Evolutionary conservation across 495 filamentous ascomycete species (phyloP).

Genomic region (Aspergillus incahuasiensis): DNA sequence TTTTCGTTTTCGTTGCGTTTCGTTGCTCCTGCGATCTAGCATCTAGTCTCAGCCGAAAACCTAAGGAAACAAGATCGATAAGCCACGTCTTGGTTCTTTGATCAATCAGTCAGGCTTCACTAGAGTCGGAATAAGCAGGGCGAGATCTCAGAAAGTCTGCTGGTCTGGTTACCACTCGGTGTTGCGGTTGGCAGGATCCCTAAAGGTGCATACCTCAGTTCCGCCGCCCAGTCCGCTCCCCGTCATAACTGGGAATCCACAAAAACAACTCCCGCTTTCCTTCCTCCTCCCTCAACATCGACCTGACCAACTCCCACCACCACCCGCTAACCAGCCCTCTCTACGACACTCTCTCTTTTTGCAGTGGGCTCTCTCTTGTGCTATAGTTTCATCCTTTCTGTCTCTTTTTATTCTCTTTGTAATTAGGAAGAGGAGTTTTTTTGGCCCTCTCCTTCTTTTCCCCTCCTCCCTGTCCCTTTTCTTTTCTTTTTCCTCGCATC

Average conservation of each 20-base stretch:
- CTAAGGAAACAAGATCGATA: neutral
- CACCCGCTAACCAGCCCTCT: conserved; percentile 1
- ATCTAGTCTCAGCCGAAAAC: conserved; percentile 5
- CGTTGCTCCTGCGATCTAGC: neutral
- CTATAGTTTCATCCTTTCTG: conserved; percentile 6
- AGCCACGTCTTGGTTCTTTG: neutral
- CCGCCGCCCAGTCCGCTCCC: conserved; percentile 4
- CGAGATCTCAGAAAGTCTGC: neutral
- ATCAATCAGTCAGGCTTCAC: neutral
- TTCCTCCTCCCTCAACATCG: conserved; percentile 1
- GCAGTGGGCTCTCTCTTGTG: conserved; percentile 10
- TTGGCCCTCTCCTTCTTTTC: conserved; percentile 20
- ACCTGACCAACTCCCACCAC: neutral
- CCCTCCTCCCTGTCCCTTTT: conserved; percentile 23
- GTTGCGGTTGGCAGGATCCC: neutral
- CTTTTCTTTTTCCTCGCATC: conserved; percentile 16
- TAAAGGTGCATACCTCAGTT: conserved; percentile 12
- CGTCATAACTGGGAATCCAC: conserved; percentile 18
- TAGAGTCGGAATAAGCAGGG: neutral
- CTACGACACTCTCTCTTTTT: conserved; percentile 15
- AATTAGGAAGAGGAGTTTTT: conserved; percentile 13
- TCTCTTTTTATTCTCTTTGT: conserved; percentile 5
- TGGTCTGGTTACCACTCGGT: neutral
- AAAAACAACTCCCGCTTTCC: conserved; percentile 16
- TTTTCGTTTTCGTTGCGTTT: neutral